Evolutionary conservation across 108 stramenopile genomes (phyloP).

Genomic region (Chaetoceros tenuissimus): DNA sequence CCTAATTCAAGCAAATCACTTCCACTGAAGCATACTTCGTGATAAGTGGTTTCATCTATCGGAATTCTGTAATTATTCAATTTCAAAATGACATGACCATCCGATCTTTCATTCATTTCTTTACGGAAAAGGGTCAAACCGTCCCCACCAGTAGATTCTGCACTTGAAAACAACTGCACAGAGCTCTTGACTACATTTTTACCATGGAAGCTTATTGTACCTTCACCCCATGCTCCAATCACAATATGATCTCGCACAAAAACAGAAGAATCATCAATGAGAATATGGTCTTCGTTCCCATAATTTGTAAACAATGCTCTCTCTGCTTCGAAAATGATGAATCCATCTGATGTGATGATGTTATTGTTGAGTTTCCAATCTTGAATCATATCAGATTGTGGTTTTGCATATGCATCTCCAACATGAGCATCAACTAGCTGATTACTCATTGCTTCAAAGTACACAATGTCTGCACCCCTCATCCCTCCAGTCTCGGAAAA

Average conservation of each 20-base stretch:
- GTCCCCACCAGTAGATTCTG: background rate
- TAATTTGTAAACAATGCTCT: conserved; percentile 34
- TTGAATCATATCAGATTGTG: conserved; percentile 28
- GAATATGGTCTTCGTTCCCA: conserved; percentile 37
- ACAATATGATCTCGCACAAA: conserved; percentile 20
- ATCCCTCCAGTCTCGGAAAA: conserved; percentile 31
- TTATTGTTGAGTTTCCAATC: conserved; percentile 30
- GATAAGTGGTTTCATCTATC: conserved; percentile 29
- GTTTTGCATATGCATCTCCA: conserved; percentile 10
- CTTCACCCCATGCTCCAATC: conserved; percentile 63
- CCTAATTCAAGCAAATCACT: conserved; percentile 25
- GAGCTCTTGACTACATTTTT: conserved; percentile 17
- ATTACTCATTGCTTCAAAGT: conserved; percentile 9
- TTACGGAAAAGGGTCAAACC: background rate
- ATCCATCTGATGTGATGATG: conserved; percentile 13
- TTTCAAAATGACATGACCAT: conserved; percentile 29
- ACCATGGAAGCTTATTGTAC: conserved; percentile 31
- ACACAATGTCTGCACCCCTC: conserved; percentile 33
- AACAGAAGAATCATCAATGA: conserved; percentile 19
- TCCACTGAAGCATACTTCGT: conserved; percentile 25
- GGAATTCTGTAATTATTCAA: conserved; percentile 19
- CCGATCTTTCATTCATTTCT: background rate
- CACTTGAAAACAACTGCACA: conserved; percentile 29
- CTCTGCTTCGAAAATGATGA: conserved; percentile 41
- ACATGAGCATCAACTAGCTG: conserved; percentile 35